Evolutionary conservation across 768 basidiomycete genomes (phyloP).

Genomic region (Pisolithus albus): DNA sequence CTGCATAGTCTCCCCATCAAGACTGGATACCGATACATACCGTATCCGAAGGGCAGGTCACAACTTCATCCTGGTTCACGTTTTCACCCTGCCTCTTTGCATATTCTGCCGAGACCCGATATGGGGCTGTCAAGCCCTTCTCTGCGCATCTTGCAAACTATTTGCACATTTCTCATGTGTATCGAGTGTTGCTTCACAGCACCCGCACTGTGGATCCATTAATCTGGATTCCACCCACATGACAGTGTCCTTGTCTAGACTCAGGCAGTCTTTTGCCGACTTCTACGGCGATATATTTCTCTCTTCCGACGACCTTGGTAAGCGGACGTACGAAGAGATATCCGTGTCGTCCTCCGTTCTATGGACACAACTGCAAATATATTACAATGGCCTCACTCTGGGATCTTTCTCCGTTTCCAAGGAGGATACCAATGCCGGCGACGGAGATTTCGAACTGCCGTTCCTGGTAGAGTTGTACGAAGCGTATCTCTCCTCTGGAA

Average conservation of each 20-base stretch:
- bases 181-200: constrained; percentile 14
- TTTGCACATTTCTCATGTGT: constrained; percentile 55
- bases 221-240: constrained; percentile 40
- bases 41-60: constrained; percentile 35
- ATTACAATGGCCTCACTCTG: constrained; percentile 58
- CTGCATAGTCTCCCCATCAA: constrained; percentile 38
- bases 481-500: constrained; percentile 38
- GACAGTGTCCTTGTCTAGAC: constrained; percentile 42
- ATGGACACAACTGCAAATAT: constrained; percentile 60
- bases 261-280: constrained; percentile 53
- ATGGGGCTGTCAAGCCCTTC: constrained; percentile 71
- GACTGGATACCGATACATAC: constrained; percentile 17
- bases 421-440: constrained; percentile 25
- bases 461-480: constrained; percentile 44
- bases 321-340: constrained; percentile 61
- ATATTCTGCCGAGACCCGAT: constrained; percentile 59
- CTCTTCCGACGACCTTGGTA: constrained; percentile 39
- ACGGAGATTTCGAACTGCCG: constrained; percentile 60
- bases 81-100: constrained; percentile 73
- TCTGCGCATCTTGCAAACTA: constrained; percentile 54
- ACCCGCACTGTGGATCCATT: constrained; percentile 36
- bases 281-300: constrained; percentile 42
- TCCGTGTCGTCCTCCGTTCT: constrained; percentile 53
- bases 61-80: constrained; percentile 49
- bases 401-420: constrained; percentile 54